These are phyloP conservation scores for Strigomonas culicis DNA, from an alignment of 208 protist genomes.

Conservation along the genomic window DNA sequence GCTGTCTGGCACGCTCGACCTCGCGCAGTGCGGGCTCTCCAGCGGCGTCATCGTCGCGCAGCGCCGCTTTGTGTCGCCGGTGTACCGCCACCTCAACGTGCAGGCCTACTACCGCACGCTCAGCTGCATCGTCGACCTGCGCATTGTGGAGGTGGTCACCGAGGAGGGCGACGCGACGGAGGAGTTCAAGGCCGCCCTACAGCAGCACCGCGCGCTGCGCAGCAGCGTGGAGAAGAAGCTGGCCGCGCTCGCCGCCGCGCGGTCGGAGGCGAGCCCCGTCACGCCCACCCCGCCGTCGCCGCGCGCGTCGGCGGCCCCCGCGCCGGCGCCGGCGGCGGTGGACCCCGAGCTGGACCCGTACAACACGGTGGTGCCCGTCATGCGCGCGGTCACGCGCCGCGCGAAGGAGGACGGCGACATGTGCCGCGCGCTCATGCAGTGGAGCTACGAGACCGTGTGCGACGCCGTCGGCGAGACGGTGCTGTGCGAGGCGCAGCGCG, in stretches of 20 bases:
- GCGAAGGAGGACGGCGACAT: slow-evolving; percentile 19
- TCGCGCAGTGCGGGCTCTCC: slow-evolving; percentile 21
- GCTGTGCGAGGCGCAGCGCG: slow-evolving; percentile 33
- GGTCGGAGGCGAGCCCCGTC: background rate
- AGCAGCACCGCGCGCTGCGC: slow-evolving; percentile 14
- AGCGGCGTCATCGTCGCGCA: slow-evolving; percentile 55
- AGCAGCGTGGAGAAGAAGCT: background rate
- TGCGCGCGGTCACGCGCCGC: slow-evolving; percentile 14
- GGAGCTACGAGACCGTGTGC: slow-evolving; percentile 52
- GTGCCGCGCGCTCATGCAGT: slow-evolving; percentile 31
- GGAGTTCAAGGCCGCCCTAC: slow-evolving; percentile 21
- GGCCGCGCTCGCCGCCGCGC: background rate
- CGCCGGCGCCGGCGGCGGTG: background rate
- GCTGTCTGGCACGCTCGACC: slow-evolving; percentile 26
- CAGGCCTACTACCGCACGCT: slow-evolving; percentile 36
- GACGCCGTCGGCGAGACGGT: slow-evolving; percentile 30
- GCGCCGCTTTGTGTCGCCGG: slow-evolving; percentile 23
- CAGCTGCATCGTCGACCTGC: slow-evolving; percentile 26
- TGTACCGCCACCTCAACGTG: slow-evolving; percentile 28
- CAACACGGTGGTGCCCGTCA: slow-evolving; percentile 23
- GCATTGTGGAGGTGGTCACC: slow-evolving; percentile 37
- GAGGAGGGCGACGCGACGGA: slow-evolving; percentile 22
- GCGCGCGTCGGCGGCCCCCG: background rate
- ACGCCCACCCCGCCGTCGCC: too few species aligned
- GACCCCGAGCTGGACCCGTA: slow-evolving; percentile 35